phyloP scores from a whole-genome alignment of 1,284 basidiomycete genomes.

The Salmacisia buchloeana region DNA sequence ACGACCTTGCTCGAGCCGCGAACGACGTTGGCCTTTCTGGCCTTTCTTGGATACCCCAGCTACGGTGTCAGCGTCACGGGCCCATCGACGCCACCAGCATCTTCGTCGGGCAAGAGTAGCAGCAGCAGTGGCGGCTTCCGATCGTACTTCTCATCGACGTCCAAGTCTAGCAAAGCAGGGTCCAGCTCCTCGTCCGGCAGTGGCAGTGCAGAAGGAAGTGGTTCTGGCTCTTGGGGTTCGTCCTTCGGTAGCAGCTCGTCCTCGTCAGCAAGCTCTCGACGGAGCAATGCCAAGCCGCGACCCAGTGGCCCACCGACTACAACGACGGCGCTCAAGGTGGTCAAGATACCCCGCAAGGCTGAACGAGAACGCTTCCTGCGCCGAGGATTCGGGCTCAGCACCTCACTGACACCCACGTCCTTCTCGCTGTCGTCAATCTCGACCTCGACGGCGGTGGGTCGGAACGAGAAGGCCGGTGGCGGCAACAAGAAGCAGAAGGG shows the following conservation, averaged over 20 bases:
- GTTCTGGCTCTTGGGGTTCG: background rate
- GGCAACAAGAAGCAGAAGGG: slow-evolving; percentile 68
- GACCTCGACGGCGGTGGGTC: slow-evolving; percentile 66
- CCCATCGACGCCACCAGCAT: background rate
- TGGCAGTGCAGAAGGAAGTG: background rate
- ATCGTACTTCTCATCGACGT: background rate
- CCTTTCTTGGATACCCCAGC: slow-evolving; percentile 76
- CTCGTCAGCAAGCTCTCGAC: too few relatives aligned
- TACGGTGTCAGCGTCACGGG: slow-evolving; percentile 9
- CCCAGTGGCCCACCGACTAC: slow-evolving; percentile 14
- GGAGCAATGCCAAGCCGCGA: background rate
- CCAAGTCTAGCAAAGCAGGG: background rate
- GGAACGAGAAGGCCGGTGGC: slow-evolving; percentile 64
- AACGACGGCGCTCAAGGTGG: slow-evolving; percentile 42
- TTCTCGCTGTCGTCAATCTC: slow-evolving; percentile 49
- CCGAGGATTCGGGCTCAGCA: background rate
- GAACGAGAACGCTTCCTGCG: slow-evolving; percentile 5
- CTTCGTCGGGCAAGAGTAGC: background rate
- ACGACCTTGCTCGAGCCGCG: slow-evolving; percentile 88
- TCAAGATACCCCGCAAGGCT: slow-evolving; percentile 10
- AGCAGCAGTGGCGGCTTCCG: background rate
- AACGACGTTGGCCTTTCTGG: slow-evolving; percentile 89
- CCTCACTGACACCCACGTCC: slow-evolving; percentile 51
- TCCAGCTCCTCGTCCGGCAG: background rate
- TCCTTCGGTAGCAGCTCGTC: background rate